A percentile compares a stretch with the other conserved stretches of the same genome.
Conservation (phyloP, 2,329 filamentous ascomycete genomes). For the Coniochaeta sp. region DNA sequence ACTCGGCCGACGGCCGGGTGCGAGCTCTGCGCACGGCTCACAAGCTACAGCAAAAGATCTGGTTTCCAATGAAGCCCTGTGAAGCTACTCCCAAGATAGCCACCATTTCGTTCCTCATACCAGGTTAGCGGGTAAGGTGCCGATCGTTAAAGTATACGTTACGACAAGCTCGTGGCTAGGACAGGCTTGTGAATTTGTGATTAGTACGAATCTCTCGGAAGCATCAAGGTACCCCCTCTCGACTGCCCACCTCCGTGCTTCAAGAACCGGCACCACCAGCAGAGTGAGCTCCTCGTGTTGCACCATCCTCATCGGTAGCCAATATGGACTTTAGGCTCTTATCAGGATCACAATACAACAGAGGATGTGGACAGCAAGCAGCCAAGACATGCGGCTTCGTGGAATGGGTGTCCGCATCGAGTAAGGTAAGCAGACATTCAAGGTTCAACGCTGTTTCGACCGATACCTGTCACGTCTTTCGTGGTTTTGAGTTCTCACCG, state of each 20-base stretch:
- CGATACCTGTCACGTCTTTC: neutral
- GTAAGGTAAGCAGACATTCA: neutral
- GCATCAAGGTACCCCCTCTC: too few species aligned
- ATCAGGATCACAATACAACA: neutral
- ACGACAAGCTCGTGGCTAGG: neutral
- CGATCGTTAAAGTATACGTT: neutral
- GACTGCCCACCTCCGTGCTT: neutral
- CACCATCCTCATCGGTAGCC: neutral
- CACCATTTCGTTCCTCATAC: neutral
- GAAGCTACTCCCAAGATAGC: neutral
- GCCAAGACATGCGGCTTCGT: too few species aligned
- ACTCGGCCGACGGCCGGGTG: neutral
- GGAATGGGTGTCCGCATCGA: too few species aligned
- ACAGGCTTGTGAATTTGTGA: neutral
- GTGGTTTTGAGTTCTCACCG: neutral
- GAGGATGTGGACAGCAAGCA: neutral
- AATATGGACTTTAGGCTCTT: neutral
- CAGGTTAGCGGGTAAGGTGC: constrained; percentile 3
- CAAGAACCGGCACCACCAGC: neutral
- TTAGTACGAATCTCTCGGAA: too few species aligned
- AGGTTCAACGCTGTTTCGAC: neutral
- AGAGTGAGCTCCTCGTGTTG: neutral
- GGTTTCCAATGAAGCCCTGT: neutral
- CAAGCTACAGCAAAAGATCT: neutral
- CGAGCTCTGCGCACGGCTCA: neutral